Base-by-base conservation (phyloP, 768 basidiomycete species). In the Lactarius akahatsu region DNA sequence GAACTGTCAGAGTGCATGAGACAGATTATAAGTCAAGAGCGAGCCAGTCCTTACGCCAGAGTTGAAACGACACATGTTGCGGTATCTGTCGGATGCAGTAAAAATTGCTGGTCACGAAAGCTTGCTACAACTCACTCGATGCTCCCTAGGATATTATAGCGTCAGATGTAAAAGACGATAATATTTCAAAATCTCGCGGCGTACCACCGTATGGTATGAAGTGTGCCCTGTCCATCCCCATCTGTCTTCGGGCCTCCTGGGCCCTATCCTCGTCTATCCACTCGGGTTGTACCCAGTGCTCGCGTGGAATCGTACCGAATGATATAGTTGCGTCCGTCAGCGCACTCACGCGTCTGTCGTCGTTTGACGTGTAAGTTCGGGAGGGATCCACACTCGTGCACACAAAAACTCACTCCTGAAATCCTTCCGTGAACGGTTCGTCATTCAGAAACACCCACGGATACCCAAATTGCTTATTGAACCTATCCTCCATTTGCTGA, bases 401-500 rank as follows among this genome's bases (percentile, higher is more conserved):
- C 45, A 61, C 55, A 65, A 68, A 26, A 15, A 74, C 81, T 71
- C 73, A 86, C 84, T 78, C 78, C 73, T 88, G 91, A 77, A 96
- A 94, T 30, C 84, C 82, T 1, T 89, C 85, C 20, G 82, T 80
- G 76, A 96, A 96, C 0, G 85, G 84, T 66, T 85, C 85, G 57
- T 98, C 94, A 73, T 96, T 96, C 67, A 98, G 79, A 77, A 96
- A 90, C 23, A 93, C 88, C 75, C 91, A 96, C 7, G 92, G 91
- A 72, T 96, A 96, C 23, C 84, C 81, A 71, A 85, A 91, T 67
- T 81, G 83, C 56, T 80, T 79, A 77, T 97, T 97, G 79, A 96
- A 96, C 41, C 91, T 80, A 73, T 92, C 89, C 77, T 98, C 96
- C 78, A 93, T 78, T 74, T 91, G 84, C 69, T 83, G 83, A 71